Percentiles rank a stretch among this genome's conserved stretches.
These are phyloP conservation scores for Leucosporidium scottii DNA, from an alignment of 768 basidiomycete genomes.

Conservation along the genomic window DNA sequence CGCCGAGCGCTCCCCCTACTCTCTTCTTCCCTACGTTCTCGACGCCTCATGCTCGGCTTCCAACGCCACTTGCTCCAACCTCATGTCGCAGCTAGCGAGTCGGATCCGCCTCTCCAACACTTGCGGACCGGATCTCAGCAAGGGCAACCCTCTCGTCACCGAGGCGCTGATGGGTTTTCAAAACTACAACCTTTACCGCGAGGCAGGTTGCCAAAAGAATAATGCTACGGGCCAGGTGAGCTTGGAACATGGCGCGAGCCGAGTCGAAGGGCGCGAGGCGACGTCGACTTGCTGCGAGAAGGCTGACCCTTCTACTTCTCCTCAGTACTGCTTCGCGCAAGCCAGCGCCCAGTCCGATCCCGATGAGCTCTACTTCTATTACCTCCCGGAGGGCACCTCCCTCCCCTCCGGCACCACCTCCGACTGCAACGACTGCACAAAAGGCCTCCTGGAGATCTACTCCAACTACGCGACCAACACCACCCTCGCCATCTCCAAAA, in stretches of 20 bases:
- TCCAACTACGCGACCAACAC: slow-evolving; percentile 33
- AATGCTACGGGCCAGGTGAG: slow-evolving; percentile 43
- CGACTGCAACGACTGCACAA: slow-evolving; percentile 25
- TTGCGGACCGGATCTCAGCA: slow-evolving; percentile 55
- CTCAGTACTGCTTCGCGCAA: slow-evolving; percentile 33
- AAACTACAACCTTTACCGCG: slow-evolving; percentile 58
- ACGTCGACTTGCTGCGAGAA: not conserved
- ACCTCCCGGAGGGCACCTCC: slow-evolving; percentile 26
- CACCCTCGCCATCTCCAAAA: slow-evolving; percentile 28
- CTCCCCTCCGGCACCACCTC: slow-evolving; percentile 30
- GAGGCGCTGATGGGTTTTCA: slow-evolving; percentile 59
- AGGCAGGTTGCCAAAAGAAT: slow-evolving; percentile 56
- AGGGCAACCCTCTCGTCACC: slow-evolving; percentile 51
- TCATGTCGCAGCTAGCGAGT: slow-evolving; percentile 60
- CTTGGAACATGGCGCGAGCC: not conserved
- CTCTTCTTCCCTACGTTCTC: slow-evolving; percentile 58
- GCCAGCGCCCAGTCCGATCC: slow-evolving; percentile 18
- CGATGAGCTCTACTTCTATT: slow-evolving; percentile 32
- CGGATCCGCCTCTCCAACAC: slow-evolving; percentile 45
- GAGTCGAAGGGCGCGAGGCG: not conserved
- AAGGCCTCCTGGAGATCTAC: slow-evolving; percentile 20
- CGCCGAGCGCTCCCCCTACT: slow-evolving; percentile 49
- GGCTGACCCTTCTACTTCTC: not conserved
- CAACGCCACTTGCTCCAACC: slow-evolving; percentile 50
- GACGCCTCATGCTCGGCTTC: slow-evolving; percentile 75